Base-by-base conservation (phyloP, 768 basidiomycete genomes). In the Pisolithus orientalis region DNA sequence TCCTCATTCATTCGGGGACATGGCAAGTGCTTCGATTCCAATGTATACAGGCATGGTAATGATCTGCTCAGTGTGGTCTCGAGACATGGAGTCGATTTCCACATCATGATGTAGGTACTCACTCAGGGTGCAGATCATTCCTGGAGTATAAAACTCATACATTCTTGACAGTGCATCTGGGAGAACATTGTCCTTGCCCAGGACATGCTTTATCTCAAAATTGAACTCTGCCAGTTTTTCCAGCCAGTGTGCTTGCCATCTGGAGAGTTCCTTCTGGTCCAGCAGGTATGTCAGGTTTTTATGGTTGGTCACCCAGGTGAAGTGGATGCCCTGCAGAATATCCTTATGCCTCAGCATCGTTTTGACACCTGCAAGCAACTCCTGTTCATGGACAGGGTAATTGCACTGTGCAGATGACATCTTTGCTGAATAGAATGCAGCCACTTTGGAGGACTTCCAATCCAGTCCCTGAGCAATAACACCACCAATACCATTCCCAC, bases 351-450 rank as follows among this genome's bases (percentile, higher is more conserved):
- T 21, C 21, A 21, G 21, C 21, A 21, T 21, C 0, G 68, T 64
- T 39, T 74, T 70, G 0, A 75, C 56, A 2, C 69, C 67, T 0
- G 68, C 69, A 0, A 75, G 49, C 58, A 75, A 58, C 31, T 75
- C 72, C 8, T 69, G 67, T 47, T 75, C 27, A 72, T 66, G 0
- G 64, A 29, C 16, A 62, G 70, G 4, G 74, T 53, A 44, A 73
- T 75, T 0, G 50, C 0, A 49, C 21, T 21, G 21, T 21, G 21
- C 21, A 21, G 21, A 21, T 2, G 2, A 21, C 21, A 21, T 21
- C 21, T 21, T 21, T 2, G 2, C 21, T 2, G 21, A 21, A 21
- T 21, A 21, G 21, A 21, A 21, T 21, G 21, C 45, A 7, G 50
- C 49, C 1, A 55, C n/a, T 16, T 25, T 9, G 4, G 40, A 31